phyloP scores from a whole-genome alignment of 2,329 filamentous ascomycete species.

The Arachnomyces sp. region DNA sequence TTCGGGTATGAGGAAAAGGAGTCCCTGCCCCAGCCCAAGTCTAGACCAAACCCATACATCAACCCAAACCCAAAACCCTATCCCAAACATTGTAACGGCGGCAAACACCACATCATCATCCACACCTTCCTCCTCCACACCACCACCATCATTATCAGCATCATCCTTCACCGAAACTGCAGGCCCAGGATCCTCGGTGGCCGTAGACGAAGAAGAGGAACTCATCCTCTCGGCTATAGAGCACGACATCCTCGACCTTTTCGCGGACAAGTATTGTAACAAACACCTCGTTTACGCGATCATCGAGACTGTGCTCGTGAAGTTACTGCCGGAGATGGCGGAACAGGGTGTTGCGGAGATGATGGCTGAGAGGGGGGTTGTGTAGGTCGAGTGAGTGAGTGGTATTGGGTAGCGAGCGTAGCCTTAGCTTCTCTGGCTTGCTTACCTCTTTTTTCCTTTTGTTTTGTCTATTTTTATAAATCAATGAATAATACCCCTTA shows the following conservation, averaged over 20 bases:
- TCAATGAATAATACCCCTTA: conserved; percentile 1
- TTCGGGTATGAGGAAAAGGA: background rate
- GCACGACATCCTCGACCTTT: conserved; percentile 58
- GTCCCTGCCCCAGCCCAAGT: background rate
- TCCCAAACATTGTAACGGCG: background rate
- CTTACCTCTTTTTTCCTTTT: background rate
- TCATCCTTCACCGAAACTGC: conserved; percentile 4
- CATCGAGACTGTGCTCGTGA: conserved; percentile 71
- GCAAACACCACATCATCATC: conserved; percentile 8
- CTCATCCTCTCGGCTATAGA: conserved; percentile 52
- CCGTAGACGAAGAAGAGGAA: conserved; percentile 37
- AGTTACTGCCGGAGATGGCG: conserved; percentile 73
- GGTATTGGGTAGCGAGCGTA: conserved; percentile 3
- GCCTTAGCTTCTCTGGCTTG: background rate
- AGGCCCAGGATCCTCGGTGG: conserved; percentile 12
- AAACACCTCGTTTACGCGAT: conserved; percentile 80
- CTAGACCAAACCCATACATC: background rate
- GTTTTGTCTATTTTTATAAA: background rate
- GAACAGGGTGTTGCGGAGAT: conserved; percentile 64
- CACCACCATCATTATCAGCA: conserved; percentile 12
- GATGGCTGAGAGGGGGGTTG: conserved; percentile 60
- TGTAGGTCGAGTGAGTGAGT: background rate
- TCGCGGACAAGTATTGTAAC: conserved; percentile 81
- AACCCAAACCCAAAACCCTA: conserved; percentile 3
- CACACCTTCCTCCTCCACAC: conserved; percentile 11